A percentile compares a stretch with the other conserved stretches of the same genome.
Conservation (phyloP, 345 rosid species). For the Gossypium anomalum region DNA sequence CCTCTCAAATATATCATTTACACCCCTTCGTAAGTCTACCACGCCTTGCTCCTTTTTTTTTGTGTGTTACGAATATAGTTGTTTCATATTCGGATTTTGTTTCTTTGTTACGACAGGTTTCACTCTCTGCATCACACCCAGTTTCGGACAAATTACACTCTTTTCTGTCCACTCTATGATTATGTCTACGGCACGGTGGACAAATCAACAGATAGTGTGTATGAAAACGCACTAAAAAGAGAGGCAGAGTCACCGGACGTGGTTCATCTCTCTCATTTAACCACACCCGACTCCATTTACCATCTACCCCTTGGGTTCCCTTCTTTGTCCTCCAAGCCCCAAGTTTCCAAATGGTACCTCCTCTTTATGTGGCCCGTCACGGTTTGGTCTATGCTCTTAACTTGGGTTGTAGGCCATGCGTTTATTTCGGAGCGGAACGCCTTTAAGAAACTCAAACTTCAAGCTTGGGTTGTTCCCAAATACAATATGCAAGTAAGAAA, state of each 20-base stretch:
- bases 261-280: slow-evolving; percentile 42
- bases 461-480: slow-evolving; percentile 46
- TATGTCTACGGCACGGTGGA: slow-evolving; percentile 38
- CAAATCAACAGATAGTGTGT: slow-evolving; percentile 13
- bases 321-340: slow-evolving; percentile 37
- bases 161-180: slow-evolving; percentile 55
- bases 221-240: slow-evolving; percentile 27
- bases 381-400: slow-evolving; percentile 14
- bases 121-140: slow-evolving; percentile 50
- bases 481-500: slow-evolving; percentile 33
- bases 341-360: slow-evolving; percentile 18
- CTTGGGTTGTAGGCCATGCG: slow-evolving; percentile 20
- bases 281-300: slow-evolving; percentile 38
- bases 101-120: slow-evolving; percentile 25
- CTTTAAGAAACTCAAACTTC: slow-evolving; percentile 32
- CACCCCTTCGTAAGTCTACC: slow-evolving; percentile 7
- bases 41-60: background rate
- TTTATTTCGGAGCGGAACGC: slow-evolving; percentile 31
- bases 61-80: background rate
- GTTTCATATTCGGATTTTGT: background rate
- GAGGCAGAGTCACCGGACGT: slow-evolving; percentile 27
- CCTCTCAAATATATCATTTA: slow-evolving; percentile 9
- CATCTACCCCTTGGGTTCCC: slow-evolving; percentile 42
- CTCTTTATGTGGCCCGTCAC: slow-evolving; percentile 40
- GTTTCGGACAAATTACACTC: slow-evolving; percentile 43